A percentile compares a stretch with the other conserved stretches of the same genome.
phyloP scores from a whole-genome alignment of 2,329 filamentous ascomycete genomes.

The Curvularia spicifera region DNA sequence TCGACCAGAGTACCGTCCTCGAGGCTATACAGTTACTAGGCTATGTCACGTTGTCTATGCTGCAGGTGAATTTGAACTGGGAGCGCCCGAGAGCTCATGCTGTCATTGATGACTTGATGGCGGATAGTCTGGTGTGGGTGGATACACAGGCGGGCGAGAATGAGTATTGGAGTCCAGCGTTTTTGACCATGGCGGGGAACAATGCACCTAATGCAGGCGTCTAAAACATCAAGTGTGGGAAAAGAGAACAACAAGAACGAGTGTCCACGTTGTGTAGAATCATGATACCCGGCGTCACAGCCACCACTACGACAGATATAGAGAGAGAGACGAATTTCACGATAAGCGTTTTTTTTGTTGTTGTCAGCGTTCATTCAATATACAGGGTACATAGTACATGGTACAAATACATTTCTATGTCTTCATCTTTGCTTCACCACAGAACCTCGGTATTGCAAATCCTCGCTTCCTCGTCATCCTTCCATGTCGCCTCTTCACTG shows the following conservation, averaged over 20 bases:
- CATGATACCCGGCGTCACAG: conserved; percentile 26
- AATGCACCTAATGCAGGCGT: not conserved
- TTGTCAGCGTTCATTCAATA: not conserved
- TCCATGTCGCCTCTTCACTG: conserved; percentile 28
- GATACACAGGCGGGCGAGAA: conserved; percentile 84
- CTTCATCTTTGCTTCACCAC: conserved; percentile 48
- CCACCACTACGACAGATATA: conserved; percentile 3
- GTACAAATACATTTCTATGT: not conserved
- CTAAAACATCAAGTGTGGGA: not conserved
- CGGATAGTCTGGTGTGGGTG: conserved; percentile 91
- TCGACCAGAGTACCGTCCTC: conserved; percentile 88
- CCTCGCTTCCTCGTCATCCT: conserved; percentile 46
- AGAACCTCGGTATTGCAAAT: conserved; percentile 57
- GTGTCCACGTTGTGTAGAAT: not conserved
- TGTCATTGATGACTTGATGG: conserved; percentile 86
- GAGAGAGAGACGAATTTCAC: conserved; percentile 1
- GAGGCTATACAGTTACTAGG: conserved; percentile 90
- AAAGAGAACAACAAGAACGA: not conserved
- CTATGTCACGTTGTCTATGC: conserved; percentile 87
- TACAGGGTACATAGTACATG: not conserved
- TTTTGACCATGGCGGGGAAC: conserved; percentile 57
- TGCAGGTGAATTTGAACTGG: conserved; percentile 87
- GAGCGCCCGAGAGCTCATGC: conserved; percentile 83
- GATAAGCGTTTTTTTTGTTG: not conserved
- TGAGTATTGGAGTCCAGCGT: conserved; percentile 91